Conservation (phyloP, 345 rosid species). For the Lumnitzera racemosa region DNA sequence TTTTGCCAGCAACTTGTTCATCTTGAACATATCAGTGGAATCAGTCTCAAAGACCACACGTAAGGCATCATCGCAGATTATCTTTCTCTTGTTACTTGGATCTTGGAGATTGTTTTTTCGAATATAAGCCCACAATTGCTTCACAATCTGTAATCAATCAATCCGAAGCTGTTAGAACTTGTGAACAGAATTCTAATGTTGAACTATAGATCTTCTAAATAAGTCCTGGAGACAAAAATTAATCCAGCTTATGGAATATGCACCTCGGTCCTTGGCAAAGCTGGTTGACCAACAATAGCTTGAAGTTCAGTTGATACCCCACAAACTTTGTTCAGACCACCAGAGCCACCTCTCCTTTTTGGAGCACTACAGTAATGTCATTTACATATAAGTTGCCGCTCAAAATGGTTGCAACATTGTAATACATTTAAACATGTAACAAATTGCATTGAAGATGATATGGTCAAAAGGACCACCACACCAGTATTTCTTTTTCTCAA, state of each 20-base stretch:
- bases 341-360: slow-evolving; percentile 93
- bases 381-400: not conserved
- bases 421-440: too few relatives aligned
- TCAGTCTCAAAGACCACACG: slow-evolving; percentile 91
- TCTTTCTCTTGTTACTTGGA: slow-evolving; percentile 96
- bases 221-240: not conserved
- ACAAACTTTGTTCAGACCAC: slow-evolving; percentile 93
- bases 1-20: slow-evolving; percentile 91
- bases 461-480: too few relatives aligned
- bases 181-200: not conserved
- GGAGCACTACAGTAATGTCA: slow-evolving; percentile 47
- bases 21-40: slow-evolving; percentile 98
- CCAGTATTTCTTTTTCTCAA: too few relatives aligned
- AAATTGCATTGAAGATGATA: too few relatives aligned
- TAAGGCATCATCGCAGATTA: slow-evolving; percentile 86
- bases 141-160: slow-evolving; percentile 56
- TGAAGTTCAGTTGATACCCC: slow-evolving; percentile 91
- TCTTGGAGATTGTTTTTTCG: slow-evolving; percentile 97
- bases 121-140: slow-evolving; percentile 94
- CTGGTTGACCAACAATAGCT: slow-evolving; percentile 87
- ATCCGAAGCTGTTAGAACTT: slow-evolving; percentile 1
- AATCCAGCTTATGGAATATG: slow-evolving; percentile 2
- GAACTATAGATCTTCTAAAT: not conserved
- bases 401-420: too few relatives aligned
- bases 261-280: slow-evolving; percentile 94